Percentiles rank a stretch among this genome's conserved stretches.
phyloP scores from a whole-genome alignment of 345 rosid genomes.

The Cochlearia excelsa region DNA sequence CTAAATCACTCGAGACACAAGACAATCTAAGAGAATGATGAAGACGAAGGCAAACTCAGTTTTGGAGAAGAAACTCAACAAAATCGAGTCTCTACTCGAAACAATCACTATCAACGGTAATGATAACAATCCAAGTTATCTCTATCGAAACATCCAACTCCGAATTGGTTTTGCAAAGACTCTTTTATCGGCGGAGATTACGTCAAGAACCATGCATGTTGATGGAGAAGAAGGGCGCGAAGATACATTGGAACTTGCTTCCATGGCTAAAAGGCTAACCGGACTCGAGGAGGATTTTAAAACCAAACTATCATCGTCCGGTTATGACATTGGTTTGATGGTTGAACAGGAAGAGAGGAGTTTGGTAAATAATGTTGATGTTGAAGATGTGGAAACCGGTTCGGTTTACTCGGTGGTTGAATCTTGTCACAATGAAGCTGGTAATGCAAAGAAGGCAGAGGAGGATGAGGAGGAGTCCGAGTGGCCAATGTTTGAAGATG shows the following conservation, averaged over 20 bases:
- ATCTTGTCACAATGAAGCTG: too few species aligned
- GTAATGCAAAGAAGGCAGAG: too few species aligned
- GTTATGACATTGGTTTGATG: too few species aligned
- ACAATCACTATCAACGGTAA: not conserved
- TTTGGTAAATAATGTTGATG: conserved; percentile 1
- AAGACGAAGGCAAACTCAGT: conserved; percentile 3
- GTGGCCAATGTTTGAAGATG: conserved; percentile 17
- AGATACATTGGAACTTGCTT: conserved; percentile 11
- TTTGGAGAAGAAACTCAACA: conserved; percentile 31
- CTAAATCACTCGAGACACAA: too few species aligned
- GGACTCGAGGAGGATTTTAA: conserved; percentile 12
- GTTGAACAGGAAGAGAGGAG: not conserved
- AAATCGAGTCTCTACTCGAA: conserved; percentile 15
- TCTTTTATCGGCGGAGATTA: conserved; percentile 27
- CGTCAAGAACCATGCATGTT: conserved; percentile 1
- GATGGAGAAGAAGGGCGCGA: conserved; percentile 1
- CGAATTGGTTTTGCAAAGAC: conserved; percentile 25
- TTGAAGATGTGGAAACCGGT: conserved; percentile 14
- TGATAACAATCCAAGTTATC: not conserved
- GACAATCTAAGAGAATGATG: conserved; percentile 6
- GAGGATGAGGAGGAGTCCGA: too few species aligned
- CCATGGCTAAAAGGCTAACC: conserved; percentile 26
- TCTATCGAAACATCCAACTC: not conserved
- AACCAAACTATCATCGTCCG: conserved; percentile 3
- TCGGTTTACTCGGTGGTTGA: conserved; percentile 9